Conservation (phyloP, 805 yeast species). For the Jamesozyma spencerorum region DNA sequence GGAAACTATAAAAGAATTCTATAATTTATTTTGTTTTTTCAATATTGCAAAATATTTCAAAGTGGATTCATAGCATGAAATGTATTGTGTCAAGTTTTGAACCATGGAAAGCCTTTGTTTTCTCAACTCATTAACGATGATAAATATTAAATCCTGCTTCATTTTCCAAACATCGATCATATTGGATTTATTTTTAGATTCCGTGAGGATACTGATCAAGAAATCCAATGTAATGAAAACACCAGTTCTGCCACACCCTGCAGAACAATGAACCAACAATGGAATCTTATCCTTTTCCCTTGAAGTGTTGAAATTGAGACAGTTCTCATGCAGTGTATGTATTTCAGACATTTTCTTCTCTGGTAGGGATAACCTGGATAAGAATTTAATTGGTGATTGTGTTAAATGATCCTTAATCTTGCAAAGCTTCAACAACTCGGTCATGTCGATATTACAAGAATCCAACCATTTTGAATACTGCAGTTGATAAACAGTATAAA, state of each 20-base stretch:
- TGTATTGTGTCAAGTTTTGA: slow-evolving; percentile 62
- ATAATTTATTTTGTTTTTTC: slow-evolving; percentile 5
- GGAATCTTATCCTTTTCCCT: slow-evolving; percentile 32
- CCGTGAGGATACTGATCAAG: slow-evolving; percentile 30
- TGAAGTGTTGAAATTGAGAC: slow-evolving; percentile 1
- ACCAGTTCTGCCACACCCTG: slow-evolving; percentile 96
- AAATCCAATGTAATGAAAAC: slow-evolving; percentile 67
- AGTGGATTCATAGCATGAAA: slow-evolving; percentile 57
- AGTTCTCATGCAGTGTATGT: slow-evolving; percentile 2
- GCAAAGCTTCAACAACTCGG: slow-evolving; percentile 26
- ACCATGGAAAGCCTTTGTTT: slow-evolving; percentile 72
- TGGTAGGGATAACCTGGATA: not conserved
- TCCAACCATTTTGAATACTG: slow-evolving; percentile 82
- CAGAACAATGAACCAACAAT: slow-evolving; percentile 79
- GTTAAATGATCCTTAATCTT: slow-evolving; percentile 23
- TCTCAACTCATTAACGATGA: slow-evolving; percentile 52
- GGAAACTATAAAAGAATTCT: not conserved
- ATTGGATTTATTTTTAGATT: slow-evolving; percentile 25
- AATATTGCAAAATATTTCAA: slow-evolving; percentile 23
- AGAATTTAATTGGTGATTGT: slow-evolving; percentile 7
- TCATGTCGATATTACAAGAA: slow-evolving; percentile 50
- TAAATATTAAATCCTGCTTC: slow-evolving; percentile 46
- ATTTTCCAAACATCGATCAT: slow-evolving; percentile 35
- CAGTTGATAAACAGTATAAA: slow-evolving; percentile 49
- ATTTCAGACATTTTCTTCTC: not conserved